These are phyloP conservation scores for Calonectria montana DNA, from an alignment of 2,329 filamentous ascomycete genomes.

Conservation along the genomic window DNA sequence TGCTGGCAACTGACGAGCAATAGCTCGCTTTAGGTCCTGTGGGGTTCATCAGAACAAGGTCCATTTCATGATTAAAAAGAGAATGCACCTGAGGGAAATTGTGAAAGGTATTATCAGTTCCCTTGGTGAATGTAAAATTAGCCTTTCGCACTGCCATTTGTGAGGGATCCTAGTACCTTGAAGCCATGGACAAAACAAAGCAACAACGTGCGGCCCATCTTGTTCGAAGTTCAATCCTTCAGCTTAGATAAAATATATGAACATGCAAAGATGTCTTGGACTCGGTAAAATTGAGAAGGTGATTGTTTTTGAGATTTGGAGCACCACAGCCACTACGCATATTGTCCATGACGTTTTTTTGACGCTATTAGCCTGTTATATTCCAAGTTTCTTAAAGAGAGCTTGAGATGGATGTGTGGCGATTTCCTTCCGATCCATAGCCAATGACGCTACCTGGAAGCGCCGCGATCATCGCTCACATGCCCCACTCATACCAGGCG, in stretches of 20 bases:
- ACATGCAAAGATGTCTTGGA: background rate
- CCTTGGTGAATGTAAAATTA: slow-evolving; percentile 53
- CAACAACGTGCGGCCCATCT: slow-evolving; percentile 67
- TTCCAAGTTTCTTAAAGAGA: slow-evolving; percentile 35
- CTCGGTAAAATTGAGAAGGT: background rate
- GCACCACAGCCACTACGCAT: background rate
- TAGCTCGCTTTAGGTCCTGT: slow-evolving; percentile 67
- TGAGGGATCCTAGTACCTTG: slow-evolving; percentile 54
- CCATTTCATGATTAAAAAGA: background rate
- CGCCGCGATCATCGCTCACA: background rate
- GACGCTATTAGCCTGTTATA: slow-evolving; percentile 4
- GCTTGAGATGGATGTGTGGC: background rate
- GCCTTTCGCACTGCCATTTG: background rate
- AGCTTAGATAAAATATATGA: background rate
- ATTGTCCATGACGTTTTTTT: slow-evolving; percentile 37
- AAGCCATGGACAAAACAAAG: slow-evolving; percentile 83
- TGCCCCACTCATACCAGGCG: background rate
- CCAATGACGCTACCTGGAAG: background rate
- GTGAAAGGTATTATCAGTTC: slow-evolving; percentile 76
- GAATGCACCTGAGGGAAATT: slow-evolving; percentile 67
- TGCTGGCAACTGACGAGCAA: slow-evolving; percentile 69
- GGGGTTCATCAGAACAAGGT: background rate
- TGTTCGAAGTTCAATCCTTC: background rate
- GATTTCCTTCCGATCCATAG: background rate
- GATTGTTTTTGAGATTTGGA: background rate